phyloP scores from a whole-genome alignment of 2,329 filamentous ascomycete genomes.

The Niveomyces coronatus region DNA sequence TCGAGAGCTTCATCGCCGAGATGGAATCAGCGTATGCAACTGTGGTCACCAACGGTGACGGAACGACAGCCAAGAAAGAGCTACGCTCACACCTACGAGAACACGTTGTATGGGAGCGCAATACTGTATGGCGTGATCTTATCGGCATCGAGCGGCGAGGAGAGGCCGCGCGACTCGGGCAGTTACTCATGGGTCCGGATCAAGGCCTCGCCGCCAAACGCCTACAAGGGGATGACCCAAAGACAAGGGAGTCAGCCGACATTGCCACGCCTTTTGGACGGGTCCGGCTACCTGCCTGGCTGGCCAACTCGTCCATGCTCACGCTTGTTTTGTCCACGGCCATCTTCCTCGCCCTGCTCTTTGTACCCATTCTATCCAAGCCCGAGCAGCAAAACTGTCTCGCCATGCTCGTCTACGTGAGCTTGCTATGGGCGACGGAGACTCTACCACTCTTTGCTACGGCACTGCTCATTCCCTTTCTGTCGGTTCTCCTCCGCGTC shows the following conservation, averaged over 20 bases:
- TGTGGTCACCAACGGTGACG: conserved; percentile 73
- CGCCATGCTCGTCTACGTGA: conserved; percentile 87
- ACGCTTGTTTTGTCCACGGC: conserved; percentile 60
- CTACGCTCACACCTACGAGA: conserved; percentile 84
- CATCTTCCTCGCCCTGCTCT: conserved; percentile 65
- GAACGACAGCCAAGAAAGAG: conserved; percentile 68
- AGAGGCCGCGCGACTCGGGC: conserved; percentile 85
- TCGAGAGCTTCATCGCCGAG: conserved; percentile 62
- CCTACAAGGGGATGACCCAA: conserved; percentile 76
- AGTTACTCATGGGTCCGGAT: conserved; percentile 69
- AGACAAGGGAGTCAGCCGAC: conserved; percentile 51
- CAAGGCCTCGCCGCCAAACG: conserved; percentile 57
- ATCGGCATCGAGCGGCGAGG: conserved; percentile 95
- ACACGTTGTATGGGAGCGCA: conserved; percentile 97
- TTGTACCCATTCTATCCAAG: conserved; percentile 71
- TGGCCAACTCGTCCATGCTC: conserved; percentile 73
- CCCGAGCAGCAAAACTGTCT: conserved; percentile 93
- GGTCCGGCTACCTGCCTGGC: conserved; percentile 67
- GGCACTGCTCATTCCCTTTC: conserved; percentile 83
- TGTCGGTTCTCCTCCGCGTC: conserved; percentile 78
- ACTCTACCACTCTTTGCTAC: conserved; percentile 96
- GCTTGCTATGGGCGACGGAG: conserved; percentile 92
- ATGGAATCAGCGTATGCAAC: conserved; percentile 75
- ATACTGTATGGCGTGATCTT: conserved; percentile 98
- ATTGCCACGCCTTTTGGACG: conserved; percentile 71